A percentile compares a stretch with the other conserved stretches of the same genome.
Evolutionary conservation across 1,284 basidiomycete species (phyloP).

Genomic region (Melampsora larici-populina): DNA sequence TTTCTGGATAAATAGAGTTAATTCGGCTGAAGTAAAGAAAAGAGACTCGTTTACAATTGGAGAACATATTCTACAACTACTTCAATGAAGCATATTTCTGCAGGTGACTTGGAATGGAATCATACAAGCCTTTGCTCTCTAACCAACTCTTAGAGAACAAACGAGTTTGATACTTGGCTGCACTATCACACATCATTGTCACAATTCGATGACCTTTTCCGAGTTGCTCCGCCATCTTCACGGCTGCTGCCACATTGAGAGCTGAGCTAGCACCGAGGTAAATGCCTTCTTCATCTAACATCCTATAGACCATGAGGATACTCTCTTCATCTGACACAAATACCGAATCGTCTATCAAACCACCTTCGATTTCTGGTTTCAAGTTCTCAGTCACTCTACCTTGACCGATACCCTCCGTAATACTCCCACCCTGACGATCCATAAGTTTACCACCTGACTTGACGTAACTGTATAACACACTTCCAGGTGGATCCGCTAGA

Average conservation of each 20-base stretch:
- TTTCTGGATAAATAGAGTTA: no score
- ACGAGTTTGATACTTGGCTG: slow-evolving; percentile 82
- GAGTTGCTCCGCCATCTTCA: slow-evolving; percentile 77
- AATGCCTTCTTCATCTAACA: slow-evolving; percentile 86
- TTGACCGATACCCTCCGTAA: slow-evolving; percentile 98
- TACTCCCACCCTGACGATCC: slow-evolving; percentile 76
- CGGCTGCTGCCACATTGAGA: slow-evolving; percentile 89
- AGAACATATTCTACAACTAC: not conserved
- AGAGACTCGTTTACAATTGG: no score
- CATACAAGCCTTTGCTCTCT: slow-evolving; percentile 71
- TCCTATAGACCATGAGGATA: slow-evolving; percentile 87
- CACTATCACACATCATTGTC: slow-evolving; percentile 90
- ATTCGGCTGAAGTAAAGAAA: no score
- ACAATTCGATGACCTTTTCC: slow-evolving; percentile 77
- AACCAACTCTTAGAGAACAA: slow-evolving; percentile 96
- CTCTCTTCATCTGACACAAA: slow-evolving; percentile 84
- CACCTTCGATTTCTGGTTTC: slow-evolving; percentile 68
- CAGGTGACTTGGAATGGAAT: slow-evolving; percentile 76
- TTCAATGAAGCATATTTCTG: slow-evolving; percentile 83
- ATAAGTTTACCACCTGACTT: slow-evolving; percentile 71
- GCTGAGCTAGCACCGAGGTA: slow-evolving; percentile 96
- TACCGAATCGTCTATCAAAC: slow-evolving; percentile 72
- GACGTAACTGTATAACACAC: slow-evolving; percentile 82
- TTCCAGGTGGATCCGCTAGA: slow-evolving; percentile 71
- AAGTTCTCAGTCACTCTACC: slow-evolving; percentile 95